phyloP scores from a whole-genome alignment of 306 rosid species.

The Pachyrhizus erosus region DNA sequence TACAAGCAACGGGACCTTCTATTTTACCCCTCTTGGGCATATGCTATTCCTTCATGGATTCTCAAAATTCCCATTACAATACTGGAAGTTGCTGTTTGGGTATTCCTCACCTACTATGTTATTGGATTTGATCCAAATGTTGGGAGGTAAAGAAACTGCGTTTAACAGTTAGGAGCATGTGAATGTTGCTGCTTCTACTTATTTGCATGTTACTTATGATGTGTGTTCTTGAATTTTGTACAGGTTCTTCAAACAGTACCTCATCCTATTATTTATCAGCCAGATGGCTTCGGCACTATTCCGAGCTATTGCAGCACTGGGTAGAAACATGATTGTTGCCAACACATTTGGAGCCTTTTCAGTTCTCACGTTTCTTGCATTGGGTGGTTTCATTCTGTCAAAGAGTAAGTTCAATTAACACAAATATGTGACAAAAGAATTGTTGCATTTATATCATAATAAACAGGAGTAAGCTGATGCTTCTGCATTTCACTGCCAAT shows the following conservation, averaged over 20 bases:
- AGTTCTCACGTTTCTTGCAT: conserved; percentile 41
- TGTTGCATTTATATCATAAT: neutral
- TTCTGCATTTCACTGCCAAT: conserved; percentile 26
- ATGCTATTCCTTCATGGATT: conserved; percentile 67
- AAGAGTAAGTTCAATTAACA: conserved; percentile 41
- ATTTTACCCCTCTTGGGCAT: conserved; percentile 75
- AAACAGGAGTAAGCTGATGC: neutral
- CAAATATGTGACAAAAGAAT: neutral
- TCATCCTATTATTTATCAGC: conserved; percentile 44
- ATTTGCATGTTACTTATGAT: conserved; percentile 15
- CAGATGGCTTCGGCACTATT: conserved; percentile 63
- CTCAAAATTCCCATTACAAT: conserved; percentile 61
- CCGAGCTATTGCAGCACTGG: conserved; percentile 52
- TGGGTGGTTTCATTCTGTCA: conserved; percentile 63
- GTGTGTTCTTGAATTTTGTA: conserved; percentile 4
- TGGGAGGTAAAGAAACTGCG: conserved; percentile 52
- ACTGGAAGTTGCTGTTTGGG: conserved; percentile 62
- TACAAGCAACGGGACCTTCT: conserved; percentile 73
- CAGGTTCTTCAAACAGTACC: conserved; percentile 60
- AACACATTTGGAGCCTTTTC: conserved; percentile 59
- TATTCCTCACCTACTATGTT: conserved; percentile 61
- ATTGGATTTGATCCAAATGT: conserved; percentile 68
- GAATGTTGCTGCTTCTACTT: neutral
- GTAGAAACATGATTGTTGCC: conserved; percentile 62
- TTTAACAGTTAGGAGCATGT: conserved; percentile 2